phyloP scores from a whole-genome alignment of 805 yeast genomes.

The Lachancea kluyveri region DNA sequence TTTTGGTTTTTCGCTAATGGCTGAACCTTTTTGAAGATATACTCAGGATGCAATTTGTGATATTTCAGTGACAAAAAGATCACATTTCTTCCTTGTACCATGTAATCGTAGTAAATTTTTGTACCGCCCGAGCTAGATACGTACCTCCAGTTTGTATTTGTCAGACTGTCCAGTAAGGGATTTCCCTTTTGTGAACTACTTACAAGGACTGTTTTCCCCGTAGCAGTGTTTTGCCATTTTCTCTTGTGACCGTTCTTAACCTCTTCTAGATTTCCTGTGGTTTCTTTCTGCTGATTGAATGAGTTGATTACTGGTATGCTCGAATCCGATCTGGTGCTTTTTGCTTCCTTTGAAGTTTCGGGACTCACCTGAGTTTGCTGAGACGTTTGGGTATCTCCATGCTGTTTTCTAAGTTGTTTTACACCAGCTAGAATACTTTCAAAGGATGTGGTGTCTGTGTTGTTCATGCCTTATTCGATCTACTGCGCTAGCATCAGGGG shows the following conservation, averaged over 20 bases:
- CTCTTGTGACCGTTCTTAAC: no score
- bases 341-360: not conserved
- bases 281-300: conserved; percentile 10
- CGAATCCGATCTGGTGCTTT: not conserved
- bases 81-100: conserved; percentile 50
- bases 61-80: conserved; percentile 63
- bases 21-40: conserved; percentile 52
- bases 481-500: no score
- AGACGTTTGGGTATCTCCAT: conserved; percentile 9
- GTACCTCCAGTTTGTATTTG: conserved; percentile 49
- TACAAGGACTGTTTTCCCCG: conserved; percentile 41
- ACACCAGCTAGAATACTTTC: conserved; percentile 70
- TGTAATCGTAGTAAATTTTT: conserved; percentile 54
- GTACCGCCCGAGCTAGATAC: conserved; percentile 30
- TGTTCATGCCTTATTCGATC: conserved; percentile 18
- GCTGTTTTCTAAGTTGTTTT: conserved; percentile 46
- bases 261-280: no score
- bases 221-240: conserved; percentile 2
- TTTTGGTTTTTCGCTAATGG: conserved; percentile 35
- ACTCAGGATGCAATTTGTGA: conserved; percentile 72
- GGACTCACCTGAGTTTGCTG: not conserved
- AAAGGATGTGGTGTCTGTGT: conserved; percentile 54
- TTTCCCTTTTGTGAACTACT: conserved; percentile 67
- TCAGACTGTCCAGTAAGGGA: conserved; percentile 54
- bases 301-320: conserved; percentile 7